Conservation (phyloP, 495 filamentous ascomycete species). For the Aeminium ludgeri region DNA sequence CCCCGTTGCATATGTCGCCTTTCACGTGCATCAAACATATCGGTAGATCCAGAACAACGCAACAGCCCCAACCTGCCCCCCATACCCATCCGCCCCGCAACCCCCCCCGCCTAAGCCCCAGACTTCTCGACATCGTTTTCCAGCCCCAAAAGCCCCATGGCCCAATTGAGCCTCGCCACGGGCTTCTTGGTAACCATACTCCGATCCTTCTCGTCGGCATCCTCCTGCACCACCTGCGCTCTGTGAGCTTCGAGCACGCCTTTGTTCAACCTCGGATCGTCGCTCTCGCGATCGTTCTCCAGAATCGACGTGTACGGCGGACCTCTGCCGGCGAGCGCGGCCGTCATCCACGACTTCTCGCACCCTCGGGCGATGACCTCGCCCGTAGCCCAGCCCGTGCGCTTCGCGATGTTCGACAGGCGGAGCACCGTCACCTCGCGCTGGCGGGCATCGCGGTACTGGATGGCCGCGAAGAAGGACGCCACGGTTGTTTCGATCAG, state of each 20-base stretch:
- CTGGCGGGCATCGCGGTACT: slow-evolving; percentile 57
- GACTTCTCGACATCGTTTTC: slow-evolving; percentile 36
- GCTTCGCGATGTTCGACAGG: slow-evolving; percentile 53
- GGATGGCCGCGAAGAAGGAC: slow-evolving; percentile 71
- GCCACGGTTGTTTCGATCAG: slow-evolving; percentile 64
- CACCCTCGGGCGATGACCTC: slow-evolving; percentile 65
- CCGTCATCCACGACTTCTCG: slow-evolving; percentile 63
- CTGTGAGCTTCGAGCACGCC: neutral
- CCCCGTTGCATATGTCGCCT: no score
- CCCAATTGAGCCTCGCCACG: slow-evolving; percentile 33
- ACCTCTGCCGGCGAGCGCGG: slow-evolving; percentile 52
- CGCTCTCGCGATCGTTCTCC: slow-evolving; percentile 17
- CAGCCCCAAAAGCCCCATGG: slow-evolving; percentile 41
- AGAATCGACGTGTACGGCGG: slow-evolving; percentile 44
- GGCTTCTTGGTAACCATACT: slow-evolving; percentile 34
- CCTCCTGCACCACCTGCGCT: slow-evolving; percentile 15
- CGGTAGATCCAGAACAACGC: no score
- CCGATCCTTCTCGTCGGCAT: slow-evolving; percentile 29
- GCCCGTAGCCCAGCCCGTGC: slow-evolving; percentile 78
- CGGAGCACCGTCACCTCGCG: slow-evolving; percentile 59
- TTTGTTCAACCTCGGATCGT: slow-evolving; percentile 14
- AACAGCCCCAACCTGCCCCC: no score
- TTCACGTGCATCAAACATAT: no score
- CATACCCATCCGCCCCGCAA: no score
- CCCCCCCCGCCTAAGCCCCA: slow-evolving; percentile 8